Conservation (phyloP, 306 rosid species). For the Glycine latifolia region DNA sequence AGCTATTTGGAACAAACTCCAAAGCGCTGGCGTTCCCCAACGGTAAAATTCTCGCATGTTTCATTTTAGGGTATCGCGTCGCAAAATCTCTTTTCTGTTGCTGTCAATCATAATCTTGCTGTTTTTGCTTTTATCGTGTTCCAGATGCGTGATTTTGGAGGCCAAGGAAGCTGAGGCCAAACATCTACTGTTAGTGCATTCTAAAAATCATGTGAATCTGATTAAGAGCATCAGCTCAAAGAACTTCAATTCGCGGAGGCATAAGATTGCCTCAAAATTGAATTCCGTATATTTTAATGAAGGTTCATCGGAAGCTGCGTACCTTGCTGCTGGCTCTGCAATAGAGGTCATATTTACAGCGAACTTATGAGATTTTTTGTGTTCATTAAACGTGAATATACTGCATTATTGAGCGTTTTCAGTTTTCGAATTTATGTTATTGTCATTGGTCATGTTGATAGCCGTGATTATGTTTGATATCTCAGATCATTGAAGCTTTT, state of each 20-base stretch:
- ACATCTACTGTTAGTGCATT: conserved; percentile 66
- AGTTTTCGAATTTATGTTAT: neutral
- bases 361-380: neutral
- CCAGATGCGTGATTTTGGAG: conserved; percentile 81
- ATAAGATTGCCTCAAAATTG: conserved; percentile 53
- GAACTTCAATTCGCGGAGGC: conserved; percentile 58
- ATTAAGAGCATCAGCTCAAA: conserved; percentile 78
- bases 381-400: neutral
- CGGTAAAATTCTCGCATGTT: conserved; percentile 50
- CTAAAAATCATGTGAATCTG: conserved; percentile 64
- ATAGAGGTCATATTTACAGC: conserved; percentile 60
- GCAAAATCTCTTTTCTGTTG: neutral
- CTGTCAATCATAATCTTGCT: neutral
- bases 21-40: conserved; percentile 56
- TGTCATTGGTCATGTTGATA: conserved; percentile 6
- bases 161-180: conserved; percentile 82
- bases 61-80: neutral
- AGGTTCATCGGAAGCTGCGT: conserved; percentile 90
- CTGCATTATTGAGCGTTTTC: neutral
- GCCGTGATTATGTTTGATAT: neutral
- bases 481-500: conserved; percentile 21
- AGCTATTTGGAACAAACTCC: conserved; percentile 79
- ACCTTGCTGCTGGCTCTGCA: conserved; percentile 90
- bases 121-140: conserved; percentile 29
- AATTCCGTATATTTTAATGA: conserved; percentile 81